Evolutionary conservation across 352 stramenopile genomes (phyloP), one percentile per base, ranked within the genome.

Genomic region (Phytophthora lateralis): DNA sequence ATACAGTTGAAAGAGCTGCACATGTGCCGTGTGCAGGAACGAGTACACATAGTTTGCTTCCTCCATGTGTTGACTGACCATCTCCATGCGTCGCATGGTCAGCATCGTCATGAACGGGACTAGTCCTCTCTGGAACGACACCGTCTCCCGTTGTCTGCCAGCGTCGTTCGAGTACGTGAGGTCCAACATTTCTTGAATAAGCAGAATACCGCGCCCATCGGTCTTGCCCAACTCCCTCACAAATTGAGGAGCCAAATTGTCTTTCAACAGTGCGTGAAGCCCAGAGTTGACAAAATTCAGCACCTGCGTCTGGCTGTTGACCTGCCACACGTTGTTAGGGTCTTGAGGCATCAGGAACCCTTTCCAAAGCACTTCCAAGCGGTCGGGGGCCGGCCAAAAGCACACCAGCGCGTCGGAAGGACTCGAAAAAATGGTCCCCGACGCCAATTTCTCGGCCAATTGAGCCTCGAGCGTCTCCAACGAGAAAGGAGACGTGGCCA

Each of bases 271-370:
- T 15, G 72, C 72, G n/a, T 78, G 66, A 4, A 81, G 58, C n/a
- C 51, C 71, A 2, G 73, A 74, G 52, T 82, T 82, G 15, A 77
- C 55, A 20, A 82, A 80, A 17, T 73, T 80, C 1, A 79, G 30
- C 11, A 43, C 63, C 8, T 79, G 62, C n/a, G 69, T 76, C 39
- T 79, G 66, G 26, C 49, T 79, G 48, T 63, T 55, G 14, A 79
- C 27, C 17, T 39, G 17, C 55, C 63, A 73, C 11, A 63, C 39
- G n/a, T 69, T 60, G 1, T 15, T 17, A 6, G 38, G 43, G 26
- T 72, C 48, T 24, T 50, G 18, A 0, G 55, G 55, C 29, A 60
- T 63, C 4, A 79, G 18, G 12, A 76, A 79, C 4, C 67, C 66
- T 26, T 74, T 74, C 71, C 71, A 79, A 2, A 75, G 45, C 32